Base-by-base conservation (phyloP, 257 asterid genomes). In the Solanum gandarillasii region DNA sequence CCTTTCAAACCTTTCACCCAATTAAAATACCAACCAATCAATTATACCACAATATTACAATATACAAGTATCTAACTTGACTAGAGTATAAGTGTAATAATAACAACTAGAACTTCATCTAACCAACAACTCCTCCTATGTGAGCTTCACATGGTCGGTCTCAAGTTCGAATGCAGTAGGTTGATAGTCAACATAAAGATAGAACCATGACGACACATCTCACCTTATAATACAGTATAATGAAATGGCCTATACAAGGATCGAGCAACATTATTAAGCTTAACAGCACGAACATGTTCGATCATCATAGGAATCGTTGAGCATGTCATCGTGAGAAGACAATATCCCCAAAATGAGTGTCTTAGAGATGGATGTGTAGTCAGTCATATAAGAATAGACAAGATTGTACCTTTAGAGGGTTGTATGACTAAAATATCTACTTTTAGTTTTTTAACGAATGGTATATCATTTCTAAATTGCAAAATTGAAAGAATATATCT, bases 241-340 rank as follows among this genome's bases (percentile, higher is more conserved):
- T 12, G 62, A 25, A 41, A 13, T 25, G 36, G 84, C 14, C 0
- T 60, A 84, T 35, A 84, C 78, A n/a, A n/a, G 25, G 2, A 62
- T 0, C 16, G 8, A 12, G 32, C 16, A 36, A 27, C 29, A 14
- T n/a, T 34, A 35, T 39, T 48, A 46, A 29, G 10, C 68, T 48
- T 8, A 60, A 60, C 76, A 1, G 18, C 48, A 12, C 2, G 36
- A 21, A 86, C 32, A 58, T 87, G 25, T 73, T 84, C 46, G 87
- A 29, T 52, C 46, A 35, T 87, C 6, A 81, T 4, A 21, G 62
- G 83, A 7, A 76, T 29, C 65, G 67, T 89, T 92, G 89, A 90
- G 72, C 87, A 55, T 75, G 72, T 43, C 48, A 27, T 88, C 93
- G 82, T 82, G 9, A 89, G 93, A 86, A 58, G 52, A 78, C 58